A percentile compares a stretch with the other conserved stretches of the same genome.
Evolutionary conservation across 2,329 filamentous ascomycete species (phyloP).

Genomic region (Zymoseptoria passerinii): DNA sequence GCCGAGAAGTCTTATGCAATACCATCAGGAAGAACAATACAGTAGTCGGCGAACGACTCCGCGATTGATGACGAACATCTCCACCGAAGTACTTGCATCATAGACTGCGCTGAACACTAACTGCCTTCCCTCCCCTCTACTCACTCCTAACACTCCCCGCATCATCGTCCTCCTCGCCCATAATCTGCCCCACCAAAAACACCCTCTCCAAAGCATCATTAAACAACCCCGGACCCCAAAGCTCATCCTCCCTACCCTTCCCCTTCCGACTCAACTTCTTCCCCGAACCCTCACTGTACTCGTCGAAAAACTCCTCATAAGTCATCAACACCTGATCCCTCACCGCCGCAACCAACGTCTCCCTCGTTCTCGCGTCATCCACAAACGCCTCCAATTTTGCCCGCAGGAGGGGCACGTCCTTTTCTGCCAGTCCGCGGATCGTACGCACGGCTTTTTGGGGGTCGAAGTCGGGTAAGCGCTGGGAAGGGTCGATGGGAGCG

Average conservation of each 20-base stretch:
- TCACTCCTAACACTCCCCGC: slow-evolving; percentile 13
- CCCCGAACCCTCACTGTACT: slow-evolving; percentile 35
- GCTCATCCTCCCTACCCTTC: slow-evolving; percentile 53
- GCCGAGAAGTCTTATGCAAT: too few species aligned
- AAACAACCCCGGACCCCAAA: slow-evolving; percentile 59
- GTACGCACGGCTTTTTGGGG: slow-evolving; percentile 31
- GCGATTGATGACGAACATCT: not conserved
- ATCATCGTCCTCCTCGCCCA: slow-evolving; percentile 29
- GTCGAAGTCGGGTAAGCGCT: slow-evolving; percentile 18
- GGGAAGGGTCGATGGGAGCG: slow-evolving; percentile 31
- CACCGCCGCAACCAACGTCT: slow-evolving; percentile 58
- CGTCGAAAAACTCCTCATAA: slow-evolving; percentile 58
- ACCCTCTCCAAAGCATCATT: slow-evolving; percentile 52
- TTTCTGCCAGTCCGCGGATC: slow-evolving; percentile 48
- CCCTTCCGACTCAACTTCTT: slow-evolving; percentile 41
- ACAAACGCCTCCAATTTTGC: slow-evolving; percentile 54
- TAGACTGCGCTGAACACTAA: too few species aligned
- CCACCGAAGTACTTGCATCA: too few species aligned
- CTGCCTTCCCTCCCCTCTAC: too few species aligned
- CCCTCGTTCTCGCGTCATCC: slow-evolving; percentile 55
- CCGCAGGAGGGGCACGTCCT: slow-evolving; percentile 49
- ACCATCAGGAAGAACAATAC: too few species aligned
- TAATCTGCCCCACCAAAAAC: slow-evolving; percentile 46
- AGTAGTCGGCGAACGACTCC: not conserved
- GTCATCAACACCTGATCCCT: slow-evolving; percentile 54